Conservation (phyloP, 2,329 filamentous ascomycete species). For the Ceratocystis destructans region DNA sequence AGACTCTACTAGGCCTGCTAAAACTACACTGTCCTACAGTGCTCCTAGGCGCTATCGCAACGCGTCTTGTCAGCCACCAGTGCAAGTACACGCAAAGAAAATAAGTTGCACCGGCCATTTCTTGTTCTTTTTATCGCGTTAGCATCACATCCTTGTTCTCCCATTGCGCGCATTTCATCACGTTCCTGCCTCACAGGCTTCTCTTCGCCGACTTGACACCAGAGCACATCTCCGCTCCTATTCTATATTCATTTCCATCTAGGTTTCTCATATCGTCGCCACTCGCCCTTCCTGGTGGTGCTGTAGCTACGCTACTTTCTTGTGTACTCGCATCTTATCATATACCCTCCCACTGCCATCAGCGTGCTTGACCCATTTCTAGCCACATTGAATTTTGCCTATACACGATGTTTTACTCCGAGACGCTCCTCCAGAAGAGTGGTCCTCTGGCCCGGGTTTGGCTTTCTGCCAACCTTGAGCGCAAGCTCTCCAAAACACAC, state of each 20-base stretch:
- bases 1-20: not conserved
- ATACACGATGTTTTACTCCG: conserved; percentile 84
- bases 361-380: not conserved
- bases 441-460: conserved; percentile 94
- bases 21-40: not conserved
- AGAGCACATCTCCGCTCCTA: not conserved
- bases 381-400: conserved; percentile 11
- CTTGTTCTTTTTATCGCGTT: not conserved
- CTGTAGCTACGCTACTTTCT: not conserved
- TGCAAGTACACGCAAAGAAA: not conserved
- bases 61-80: conserved; percentile 8
- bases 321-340: conserved; percentile 1
- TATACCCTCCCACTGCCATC: not conserved
- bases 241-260: not conserved
- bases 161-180: conserved; percentile 2
- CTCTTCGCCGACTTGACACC: not conserved
- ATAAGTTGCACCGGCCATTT: not conserved
- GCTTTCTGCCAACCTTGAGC: conserved; percentile 95
- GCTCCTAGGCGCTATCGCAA: conserved; percentile 5
- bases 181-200: not conserved
- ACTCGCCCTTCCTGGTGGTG: not conserved
- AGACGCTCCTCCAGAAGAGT: conserved; percentile 89
- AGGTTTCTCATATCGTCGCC: not conserved
- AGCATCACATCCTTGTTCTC: not conserved
- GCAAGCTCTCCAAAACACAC: conserved; percentile 94